Evolutionary conservation across 1,139 yeast genomes (phyloP).

Genomic region (Diutina scorzettiae): DNA sequence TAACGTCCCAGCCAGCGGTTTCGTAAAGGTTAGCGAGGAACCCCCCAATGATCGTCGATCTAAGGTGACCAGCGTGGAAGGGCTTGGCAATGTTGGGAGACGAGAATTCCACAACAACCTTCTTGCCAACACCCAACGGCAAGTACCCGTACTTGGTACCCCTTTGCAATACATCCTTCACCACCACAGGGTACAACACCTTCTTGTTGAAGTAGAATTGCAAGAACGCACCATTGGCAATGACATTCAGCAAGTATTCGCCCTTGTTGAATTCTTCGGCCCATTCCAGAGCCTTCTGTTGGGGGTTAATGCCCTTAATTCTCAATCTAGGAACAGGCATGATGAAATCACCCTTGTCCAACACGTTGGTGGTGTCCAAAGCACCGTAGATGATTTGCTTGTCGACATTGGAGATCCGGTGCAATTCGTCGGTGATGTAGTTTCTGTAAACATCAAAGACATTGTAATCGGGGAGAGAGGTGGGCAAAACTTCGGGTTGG

Average conservation of each 20-base stretch:
- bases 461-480: constrained; percentile 59
- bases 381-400: constrained; percentile 65
- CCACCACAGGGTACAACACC: constrained; percentile 53
- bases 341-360: constrained; percentile 87
- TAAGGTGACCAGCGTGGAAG: constrained; percentile 97
- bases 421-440: constrained; percentile 71
- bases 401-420: constrained; percentile 63
- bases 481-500: constrained; percentile 8
- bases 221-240: constrained; percentile 81
- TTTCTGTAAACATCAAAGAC: constrained; percentile 79
- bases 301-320: constrained; percentile 76
- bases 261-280: constrained; percentile 58
- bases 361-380: constrained; percentile 74
- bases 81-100: constrained; percentile 99
- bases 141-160: constrained; percentile 57
- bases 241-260: constrained; percentile 48
- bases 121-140: constrained; percentile 67
- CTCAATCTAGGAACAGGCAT: constrained; percentile 91
- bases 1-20: constrained; percentile 80
- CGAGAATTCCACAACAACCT: constrained; percentile 75
- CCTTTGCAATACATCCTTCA: constrained; percentile 59
- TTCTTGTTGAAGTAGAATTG: constrained; percentile 74
- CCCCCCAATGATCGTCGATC: constrained; percentile 98
- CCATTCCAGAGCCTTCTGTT: constrained; percentile 78
- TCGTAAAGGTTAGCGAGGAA: constrained; percentile 84